Evolutionary conservation across 306 rosid species (phyloP).

Genomic region (Senna siamea): DNA sequence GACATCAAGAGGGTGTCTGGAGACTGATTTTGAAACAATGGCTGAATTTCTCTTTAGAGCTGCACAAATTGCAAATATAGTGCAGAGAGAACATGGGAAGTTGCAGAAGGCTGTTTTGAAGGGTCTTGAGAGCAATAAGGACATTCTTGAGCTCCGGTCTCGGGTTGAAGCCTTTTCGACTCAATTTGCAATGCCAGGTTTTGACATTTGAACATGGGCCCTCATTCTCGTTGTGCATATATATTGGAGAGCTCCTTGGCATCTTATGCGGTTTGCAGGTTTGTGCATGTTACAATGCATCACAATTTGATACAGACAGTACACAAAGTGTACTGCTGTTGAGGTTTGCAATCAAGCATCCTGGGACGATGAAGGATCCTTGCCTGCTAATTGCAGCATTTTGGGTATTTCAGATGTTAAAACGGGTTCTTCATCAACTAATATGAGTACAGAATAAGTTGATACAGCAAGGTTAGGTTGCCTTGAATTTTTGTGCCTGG

Average conservation of each 20-base stretch:
- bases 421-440: constrained; percentile 46
- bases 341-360: constrained; percentile 44
- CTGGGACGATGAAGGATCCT: constrained; percentile 35
- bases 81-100: constrained; percentile 82
- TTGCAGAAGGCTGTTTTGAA: constrained; percentile 49
- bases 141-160: constrained; percentile 66
- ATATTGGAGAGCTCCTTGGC: constrained; percentile 30
- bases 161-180: constrained; percentile 81
- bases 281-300: constrained; percentile 36
- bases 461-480: constrained; percentile 38
- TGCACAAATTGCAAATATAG: constrained; percentile 69
- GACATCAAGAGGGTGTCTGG: constrained; percentile 95
- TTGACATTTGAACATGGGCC: constrained; percentile 54
- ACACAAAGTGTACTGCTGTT: constrained; percentile 24
- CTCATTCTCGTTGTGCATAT: constrained; percentile 31
- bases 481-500: constrained; percentile 43
- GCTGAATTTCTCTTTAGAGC: constrained; percentile 77
- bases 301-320: constrained; percentile 40
- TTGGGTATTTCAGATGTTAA: constrained; percentile 37
- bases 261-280: constrained; percentile 25
- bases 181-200: constrained; percentile 92
- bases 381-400: constrained; percentile 35
- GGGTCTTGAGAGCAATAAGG: constrained; percentile 68
- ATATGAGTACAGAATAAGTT: constrained; percentile 31
- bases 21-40: constrained; percentile 83